Evolutionary conservation across 2,329 filamentous ascomycete species (phyloP), one percentile per base, ranked within the genome.

Genomic region (Colletotrichum viniferum): DNA sequence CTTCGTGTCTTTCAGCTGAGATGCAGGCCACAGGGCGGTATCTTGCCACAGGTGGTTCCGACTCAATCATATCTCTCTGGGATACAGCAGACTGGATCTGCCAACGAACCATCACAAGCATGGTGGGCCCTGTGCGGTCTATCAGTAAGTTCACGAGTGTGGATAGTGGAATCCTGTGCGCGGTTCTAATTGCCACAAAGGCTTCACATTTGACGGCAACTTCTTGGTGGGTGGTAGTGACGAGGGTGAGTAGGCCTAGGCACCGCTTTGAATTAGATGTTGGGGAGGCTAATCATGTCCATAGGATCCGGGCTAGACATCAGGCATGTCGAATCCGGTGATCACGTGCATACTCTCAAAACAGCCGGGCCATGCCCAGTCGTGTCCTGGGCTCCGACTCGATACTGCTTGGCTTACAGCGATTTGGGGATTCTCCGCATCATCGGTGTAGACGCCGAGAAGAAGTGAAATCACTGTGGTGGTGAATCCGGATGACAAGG

Each of bases 41-140:
- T 80, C 87, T 96, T 60, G 94, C 94, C 1, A 94, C 94, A 0
- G 94, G 94, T 34, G 94, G 94, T 12, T 92, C 92, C 12, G 94
- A 96, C 80, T 94, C 93, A 2, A 90, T 95, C 66, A 93, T 96
- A 78, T 89, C 93, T 7, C 86, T 96, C 4, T 96, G 94, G 93
- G 94, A 96, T 80, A 96, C 94, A 5, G 88, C 89, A 55, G 92
- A 94, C 78, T 96, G 94, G 93, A 91, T 94, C 71, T 96, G 94
- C 81, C 90, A 93, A 80, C 90, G 92, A 76, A 95, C 94, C 2
- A 87, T 96, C 56, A 92, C 92, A 43, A 89, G 90, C 79, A 93
- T 95, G 86, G 88, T 90, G 12, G 93, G 93, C 2, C 91, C 94
- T 4, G 92, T 96, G 32, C 90, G 91, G 80, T 94, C 91, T 81